Evolutionary conservation across 805 yeast genomes (phyloP).

Genomic region (Saccharomycopsis selenospora): DNA sequence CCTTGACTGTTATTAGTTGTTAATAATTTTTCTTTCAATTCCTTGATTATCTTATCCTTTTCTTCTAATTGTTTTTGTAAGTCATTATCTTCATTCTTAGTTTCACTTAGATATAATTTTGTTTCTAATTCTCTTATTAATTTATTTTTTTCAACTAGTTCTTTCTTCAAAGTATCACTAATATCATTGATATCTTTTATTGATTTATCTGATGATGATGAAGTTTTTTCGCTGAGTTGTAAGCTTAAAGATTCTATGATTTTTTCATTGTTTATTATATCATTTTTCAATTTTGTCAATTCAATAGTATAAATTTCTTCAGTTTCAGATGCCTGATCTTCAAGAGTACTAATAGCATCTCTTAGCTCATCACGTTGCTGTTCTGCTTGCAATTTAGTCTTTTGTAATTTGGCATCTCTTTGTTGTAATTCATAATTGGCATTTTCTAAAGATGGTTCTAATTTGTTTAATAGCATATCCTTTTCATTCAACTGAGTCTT

Average conservation of each 20-base stretch:
- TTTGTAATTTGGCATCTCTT: slow-evolving; percentile 41
- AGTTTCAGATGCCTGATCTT: slow-evolving; percentile 48
- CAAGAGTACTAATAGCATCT: slow-evolving; percentile 49
- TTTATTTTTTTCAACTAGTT: not conserved
- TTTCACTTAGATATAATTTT: too few relatives aligned
- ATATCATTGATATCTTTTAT: slow-evolving; percentile 1
- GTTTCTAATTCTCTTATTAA: not conserved
- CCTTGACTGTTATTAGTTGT: too few relatives aligned
- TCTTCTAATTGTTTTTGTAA: not conserved
- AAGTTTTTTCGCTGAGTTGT: too few relatives aligned
- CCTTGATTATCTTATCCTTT: not conserved
- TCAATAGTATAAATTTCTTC: slow-evolving; percentile 43
- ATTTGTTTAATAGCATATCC: slow-evolving; percentile 38
- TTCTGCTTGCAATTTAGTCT: slow-evolving; percentile 42
- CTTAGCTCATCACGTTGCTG: slow-evolving; percentile 52
- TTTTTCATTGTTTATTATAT: not conserved
- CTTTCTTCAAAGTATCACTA: not conserved
- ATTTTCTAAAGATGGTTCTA: slow-evolving; percentile 41
- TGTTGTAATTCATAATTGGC: slow-evolving; percentile 37
- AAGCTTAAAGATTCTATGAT: not conserved
- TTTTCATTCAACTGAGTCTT: slow-evolving; percentile 36
- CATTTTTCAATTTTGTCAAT: slow-evolving; percentile 27
- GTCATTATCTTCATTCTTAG: too few relatives aligned
- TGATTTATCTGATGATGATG: not conserved
- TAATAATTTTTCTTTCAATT: too few relatives aligned